These are phyloP conservation scores for Penicillium waksmanii DNA, from an alignment of 495 filamentous ascomycete species.

Conservation along the genomic window DNA sequence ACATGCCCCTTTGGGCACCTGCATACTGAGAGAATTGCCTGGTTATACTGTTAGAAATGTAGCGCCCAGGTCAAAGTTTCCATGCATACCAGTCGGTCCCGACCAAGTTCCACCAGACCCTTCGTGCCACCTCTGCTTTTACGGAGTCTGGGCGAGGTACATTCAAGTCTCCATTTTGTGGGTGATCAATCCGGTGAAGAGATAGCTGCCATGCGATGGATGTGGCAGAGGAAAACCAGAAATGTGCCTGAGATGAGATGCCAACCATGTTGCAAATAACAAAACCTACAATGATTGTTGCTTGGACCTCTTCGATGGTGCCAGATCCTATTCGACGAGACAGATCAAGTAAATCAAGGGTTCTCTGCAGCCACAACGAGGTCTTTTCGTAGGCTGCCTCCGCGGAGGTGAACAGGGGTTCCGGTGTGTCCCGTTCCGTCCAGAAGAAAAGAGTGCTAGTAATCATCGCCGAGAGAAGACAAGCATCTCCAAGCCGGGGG, in stretches of 20 bases:
- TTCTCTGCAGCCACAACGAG: conserved; percentile 38
- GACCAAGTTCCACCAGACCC: conserved; percentile 55
- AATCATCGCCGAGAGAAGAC: conserved; percentile 49
- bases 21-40: conserved; percentile 45
- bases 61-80: background rate
- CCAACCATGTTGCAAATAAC: conserved; percentile 45
- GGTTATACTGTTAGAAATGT: background rate
- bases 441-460: conserved; percentile 48
- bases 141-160: conserved; percentile 24
- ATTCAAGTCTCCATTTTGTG: conserved; percentile 17
- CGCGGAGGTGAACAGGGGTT: conserved; percentile 32
- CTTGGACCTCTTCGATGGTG: conserved; percentile 50
- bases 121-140: conserved; percentile 44
- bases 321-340: conserved; percentile 27
- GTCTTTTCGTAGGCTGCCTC: conserved; percentile 36
- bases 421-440: conserved; percentile 25
- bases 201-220: conserved; percentile 41
- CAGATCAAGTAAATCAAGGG: conserved; percentile 44
- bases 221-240: conserved; percentile 35
- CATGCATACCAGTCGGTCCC: conserved; percentile 47
- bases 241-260: conserved; percentile 35
- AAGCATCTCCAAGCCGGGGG: conserved; percentile 35
- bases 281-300: conserved; percentile 42
- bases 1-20: conserved; percentile 43
- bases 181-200: conserved; percentile 48